A percentile compares a stretch with the other conserved stretches of the same genome.
Evolutionary conservation across 2,329 filamentous ascomycete genomes (phyloP).

Genomic region (Conoideocrella luteorostrata): DNA sequence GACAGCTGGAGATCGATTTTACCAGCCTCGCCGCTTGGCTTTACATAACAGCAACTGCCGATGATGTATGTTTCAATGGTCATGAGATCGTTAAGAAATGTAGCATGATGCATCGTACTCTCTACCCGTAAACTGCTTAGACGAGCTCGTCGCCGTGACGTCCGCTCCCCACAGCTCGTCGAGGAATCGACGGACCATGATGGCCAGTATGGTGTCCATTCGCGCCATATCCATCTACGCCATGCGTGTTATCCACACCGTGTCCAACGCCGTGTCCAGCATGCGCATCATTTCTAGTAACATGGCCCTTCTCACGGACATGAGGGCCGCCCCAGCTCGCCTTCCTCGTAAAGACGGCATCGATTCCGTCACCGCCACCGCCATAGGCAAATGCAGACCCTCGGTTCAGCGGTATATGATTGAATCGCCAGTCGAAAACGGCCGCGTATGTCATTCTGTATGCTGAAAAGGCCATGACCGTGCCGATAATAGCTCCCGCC

Average conservation of each 20-base stretch:
- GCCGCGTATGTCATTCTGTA: constrained; percentile 64
- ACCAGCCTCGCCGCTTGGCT: no score
- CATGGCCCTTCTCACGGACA: constrained; percentile 1
- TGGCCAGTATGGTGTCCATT: background rate
- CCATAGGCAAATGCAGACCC: constrained; percentile 19
- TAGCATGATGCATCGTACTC: no score
- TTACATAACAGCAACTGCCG: no score
- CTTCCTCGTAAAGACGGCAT: constrained; percentile 10
- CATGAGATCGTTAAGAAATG: no score
- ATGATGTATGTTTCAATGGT: no score
- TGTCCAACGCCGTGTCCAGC: background rate
- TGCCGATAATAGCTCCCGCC: constrained; percentile 59
- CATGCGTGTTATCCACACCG: background rate
- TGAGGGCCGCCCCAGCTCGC: constrained; percentile 6
- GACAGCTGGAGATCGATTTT: no score
- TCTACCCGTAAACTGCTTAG: no score
- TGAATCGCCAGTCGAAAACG: constrained; percentile 61
- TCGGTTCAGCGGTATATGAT: constrained; percentile 59
- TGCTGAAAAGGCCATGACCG: constrained; percentile 55
- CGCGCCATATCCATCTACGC: background rate
- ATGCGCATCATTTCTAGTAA: background rate
- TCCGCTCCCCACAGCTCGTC: background rate
- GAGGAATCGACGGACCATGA: background rate
- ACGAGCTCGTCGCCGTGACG: constrained; percentile 4
- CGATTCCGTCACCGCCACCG: background rate